These are phyloP conservation scores for Trametes polyzona DNA, from an alignment of 1,284 basidiomycete species.

Conservation along the genomic window DNA sequence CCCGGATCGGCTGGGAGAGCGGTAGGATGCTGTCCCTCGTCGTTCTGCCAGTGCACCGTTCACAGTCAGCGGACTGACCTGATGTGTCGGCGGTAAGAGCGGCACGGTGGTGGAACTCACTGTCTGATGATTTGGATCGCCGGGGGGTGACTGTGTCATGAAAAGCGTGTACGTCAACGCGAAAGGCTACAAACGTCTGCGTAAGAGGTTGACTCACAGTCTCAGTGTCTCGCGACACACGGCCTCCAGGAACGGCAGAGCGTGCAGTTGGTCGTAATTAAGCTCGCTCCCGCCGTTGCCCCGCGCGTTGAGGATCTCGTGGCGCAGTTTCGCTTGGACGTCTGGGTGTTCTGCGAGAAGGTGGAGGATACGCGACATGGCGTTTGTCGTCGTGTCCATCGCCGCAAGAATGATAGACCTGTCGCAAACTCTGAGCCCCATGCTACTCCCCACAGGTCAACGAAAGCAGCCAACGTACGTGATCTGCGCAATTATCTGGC, in stretches of 20 bases:
- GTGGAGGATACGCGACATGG: constrained; percentile 3
- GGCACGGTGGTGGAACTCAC: constrained; percentile 1
- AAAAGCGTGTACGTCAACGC: too few relatives aligned
- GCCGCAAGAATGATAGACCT: constrained; percentile 5
- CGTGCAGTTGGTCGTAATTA: constrained; percentile 9
- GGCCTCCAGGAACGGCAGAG: constrained; percentile 37
- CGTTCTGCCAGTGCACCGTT: neutral
- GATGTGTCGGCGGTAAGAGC: too few relatives aligned
- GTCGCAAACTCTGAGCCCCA: too few relatives aligned
- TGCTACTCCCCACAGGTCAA: too few relatives aligned
- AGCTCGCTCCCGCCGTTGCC: neutral
- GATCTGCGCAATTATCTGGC: constrained; percentile 33
- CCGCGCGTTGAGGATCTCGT: constrained; percentile 1
- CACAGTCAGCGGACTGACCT: neutral
- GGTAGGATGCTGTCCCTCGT: constrained; percentile 28
- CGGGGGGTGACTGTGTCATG: constrained; percentile 5
- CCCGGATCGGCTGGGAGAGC: constrained; percentile 28
- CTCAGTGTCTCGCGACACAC: constrained; percentile 38
- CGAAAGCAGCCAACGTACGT: constrained; percentile 19
- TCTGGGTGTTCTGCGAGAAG: neutral
- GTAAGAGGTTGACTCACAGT: constrained; percentile 25
- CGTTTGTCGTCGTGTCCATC: constrained; percentile 14
- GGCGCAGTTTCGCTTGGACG: neutral
- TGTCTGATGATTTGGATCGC: constrained; percentile 3
- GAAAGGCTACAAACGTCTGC: too few relatives aligned